Conservation (phyloP, 2,329 filamentous ascomycete species). For the Ophiostoma ulmi region DNA sequence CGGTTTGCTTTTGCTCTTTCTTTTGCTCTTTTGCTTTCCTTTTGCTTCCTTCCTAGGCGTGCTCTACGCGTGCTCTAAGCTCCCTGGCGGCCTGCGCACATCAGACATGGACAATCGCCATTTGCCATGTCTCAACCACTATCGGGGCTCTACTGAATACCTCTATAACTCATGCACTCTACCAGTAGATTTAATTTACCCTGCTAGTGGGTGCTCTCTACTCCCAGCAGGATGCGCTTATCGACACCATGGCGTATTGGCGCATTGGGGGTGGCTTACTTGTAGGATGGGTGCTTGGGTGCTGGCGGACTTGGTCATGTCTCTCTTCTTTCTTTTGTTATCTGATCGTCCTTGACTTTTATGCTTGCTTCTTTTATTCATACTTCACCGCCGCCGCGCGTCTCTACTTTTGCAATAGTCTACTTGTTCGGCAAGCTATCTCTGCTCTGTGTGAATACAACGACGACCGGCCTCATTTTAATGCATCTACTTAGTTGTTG, state of each 20-base stretch:
- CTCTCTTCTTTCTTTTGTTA: too few relatives aligned
- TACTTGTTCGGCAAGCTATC: background rate
- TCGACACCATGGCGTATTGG: background rate
- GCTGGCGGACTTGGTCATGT: background rate
- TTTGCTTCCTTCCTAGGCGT: background rate
- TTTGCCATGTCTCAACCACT: conserved; percentile 6
- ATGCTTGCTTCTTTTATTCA: background rate
- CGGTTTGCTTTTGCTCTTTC: too few relatives aligned
- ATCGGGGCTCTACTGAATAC: background rate
- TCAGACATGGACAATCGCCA: conserved; percentile 7
- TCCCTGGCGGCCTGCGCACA: background rate
- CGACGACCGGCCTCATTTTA: too few relatives aligned
- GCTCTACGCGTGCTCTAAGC: background rate
- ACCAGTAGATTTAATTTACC: background rate
- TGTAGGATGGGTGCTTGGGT: background rate
- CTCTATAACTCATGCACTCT: background rate
- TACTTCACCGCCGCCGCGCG: too few relatives aligned
- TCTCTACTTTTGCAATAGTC: background rate
- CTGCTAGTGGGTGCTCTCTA: background rate
- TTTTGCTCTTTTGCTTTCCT: background rate
- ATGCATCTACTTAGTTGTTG: background rate
- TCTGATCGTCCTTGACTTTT: background rate
- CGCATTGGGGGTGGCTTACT: background rate
- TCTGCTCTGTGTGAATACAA: background rate
- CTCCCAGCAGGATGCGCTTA: background rate